These are phyloP conservation scores for Jatropha curcas DNA, from an alignment of 345 rosid species.

Conservation along the genomic window DNA sequence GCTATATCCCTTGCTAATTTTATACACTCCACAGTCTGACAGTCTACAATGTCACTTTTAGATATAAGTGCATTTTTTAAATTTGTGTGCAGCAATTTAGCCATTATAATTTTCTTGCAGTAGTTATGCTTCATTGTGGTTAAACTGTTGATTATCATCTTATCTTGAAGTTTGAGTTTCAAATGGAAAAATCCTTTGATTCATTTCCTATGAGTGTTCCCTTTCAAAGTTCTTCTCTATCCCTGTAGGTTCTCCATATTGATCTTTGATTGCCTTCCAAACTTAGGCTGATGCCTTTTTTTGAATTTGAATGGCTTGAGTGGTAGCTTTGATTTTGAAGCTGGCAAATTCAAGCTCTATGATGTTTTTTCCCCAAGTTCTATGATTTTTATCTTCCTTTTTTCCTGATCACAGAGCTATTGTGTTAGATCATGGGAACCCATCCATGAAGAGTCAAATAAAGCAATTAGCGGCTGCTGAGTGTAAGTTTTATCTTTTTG, in stretches of 20 bases:
- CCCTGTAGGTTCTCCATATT: background rate
- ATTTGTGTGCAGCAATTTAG: background rate
- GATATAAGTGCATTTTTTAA: background rate
- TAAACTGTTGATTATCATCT: background rate
- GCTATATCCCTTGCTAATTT: background rate
- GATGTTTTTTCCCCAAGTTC: background rate
- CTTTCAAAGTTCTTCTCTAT: background rate
- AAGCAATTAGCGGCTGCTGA: slow-evolving; percentile 79
- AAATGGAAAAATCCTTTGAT: background rate
- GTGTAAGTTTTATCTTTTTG: slow-evolving; percentile 49
- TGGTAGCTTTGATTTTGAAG: background rate
- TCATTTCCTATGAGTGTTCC: slow-evolving; percentile 8
- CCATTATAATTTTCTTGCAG: background rate
- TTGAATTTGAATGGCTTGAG: background rate
- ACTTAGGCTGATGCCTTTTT: background rate
- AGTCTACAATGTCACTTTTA: background rate
- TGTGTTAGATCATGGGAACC: slow-evolving; percentile 80
- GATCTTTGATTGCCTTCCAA: background rate
- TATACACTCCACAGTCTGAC: background rate
- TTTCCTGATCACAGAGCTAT: slow-evolving; percentile 67
- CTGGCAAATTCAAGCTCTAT: slow-evolving; percentile 1
- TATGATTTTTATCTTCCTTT: background rate
- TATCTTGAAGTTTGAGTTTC: slow-evolving; percentile 4
- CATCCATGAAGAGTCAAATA: slow-evolving; percentile 64
- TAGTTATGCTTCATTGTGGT: slow-evolving; percentile 8